Percentiles rank a stretch among this genome's conserved stretches.
phyloP scores from a whole-genome alignment of 208 protist genomes.

The Tetramitus jugosus region DNA sequence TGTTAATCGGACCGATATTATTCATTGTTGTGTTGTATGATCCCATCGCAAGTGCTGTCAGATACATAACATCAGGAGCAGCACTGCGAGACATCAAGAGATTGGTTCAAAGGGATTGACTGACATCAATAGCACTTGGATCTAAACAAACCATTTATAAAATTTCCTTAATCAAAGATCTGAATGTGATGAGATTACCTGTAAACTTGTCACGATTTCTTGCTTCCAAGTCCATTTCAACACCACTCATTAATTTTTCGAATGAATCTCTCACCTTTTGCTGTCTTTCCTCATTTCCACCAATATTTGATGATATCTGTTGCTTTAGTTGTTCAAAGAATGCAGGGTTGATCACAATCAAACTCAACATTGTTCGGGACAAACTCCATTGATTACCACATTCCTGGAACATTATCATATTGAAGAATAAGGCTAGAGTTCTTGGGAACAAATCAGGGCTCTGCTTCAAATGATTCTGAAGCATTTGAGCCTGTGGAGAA shows the following conservation, averaged over 20 bases:
- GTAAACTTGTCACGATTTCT: constrained; percentile 55
- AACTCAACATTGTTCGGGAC: constrained; percentile 41
- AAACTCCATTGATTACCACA: constrained; percentile 41
- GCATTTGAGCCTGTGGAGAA: not conserved
- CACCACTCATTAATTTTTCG: constrained; percentile 45
- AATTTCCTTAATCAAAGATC: constrained; percentile 40
- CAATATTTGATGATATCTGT: too few relatives aligned
- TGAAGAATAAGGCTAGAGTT: constrained; percentile 38
- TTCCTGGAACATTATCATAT: constrained; percentile 46
- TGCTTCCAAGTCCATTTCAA: constrained; percentile 48
- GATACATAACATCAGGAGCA: too few relatives aligned
- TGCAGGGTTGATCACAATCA: constrained; percentile 35
- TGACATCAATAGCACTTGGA: too few relatives aligned
- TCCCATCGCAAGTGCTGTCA: too few relatives aligned
- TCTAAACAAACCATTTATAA: too few relatives aligned
- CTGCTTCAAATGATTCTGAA: constrained; percentile 29
- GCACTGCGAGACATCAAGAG: too few relatives aligned
- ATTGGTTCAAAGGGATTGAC: too few relatives aligned
- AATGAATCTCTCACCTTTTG: constrained; percentile 42
- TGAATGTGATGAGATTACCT: constrained; percentile 48
- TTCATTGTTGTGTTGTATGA: too few relatives aligned
- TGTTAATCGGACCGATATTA: too few relatives aligned
- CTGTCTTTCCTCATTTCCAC: constrained; percentile 31
- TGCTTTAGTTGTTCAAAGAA: constrained; percentile 16
- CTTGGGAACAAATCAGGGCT: constrained; percentile 32